Evolutionary conservation across 169 alveolate species (phyloP).

Genomic region (Ichthyophthirius multifiliis): DNA sequence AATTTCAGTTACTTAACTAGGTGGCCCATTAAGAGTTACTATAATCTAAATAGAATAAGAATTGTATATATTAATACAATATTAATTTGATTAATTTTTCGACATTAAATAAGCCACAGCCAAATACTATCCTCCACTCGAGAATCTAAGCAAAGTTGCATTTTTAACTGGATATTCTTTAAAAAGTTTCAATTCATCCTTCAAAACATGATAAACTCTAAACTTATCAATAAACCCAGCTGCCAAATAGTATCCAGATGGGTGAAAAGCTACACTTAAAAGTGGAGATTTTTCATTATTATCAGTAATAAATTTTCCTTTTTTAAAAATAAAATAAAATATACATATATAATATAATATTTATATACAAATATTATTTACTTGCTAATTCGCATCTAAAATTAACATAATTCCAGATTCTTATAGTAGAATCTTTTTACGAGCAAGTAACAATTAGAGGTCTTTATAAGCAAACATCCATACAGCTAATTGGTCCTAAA

Average conservation of each 20-base stretch:
- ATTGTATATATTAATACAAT: slow-evolving; percentile 45
- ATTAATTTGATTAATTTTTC: slow-evolving; percentile 30
- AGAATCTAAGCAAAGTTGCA: slow-evolving; percentile 62
- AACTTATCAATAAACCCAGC: slow-evolving; percentile 81
- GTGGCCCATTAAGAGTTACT: slow-evolving; percentile 43
- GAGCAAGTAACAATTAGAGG: slow-evolving; percentile 82
- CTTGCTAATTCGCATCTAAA: slow-evolving; percentile 73
- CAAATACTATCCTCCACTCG: slow-evolving; percentile 78
- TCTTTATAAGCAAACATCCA: slow-evolving; percentile 81
- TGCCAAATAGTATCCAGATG: slow-evolving; percentile 85
- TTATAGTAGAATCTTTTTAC: slow-evolving; percentile 75
- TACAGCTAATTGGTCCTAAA: slow-evolving; percentile 68
- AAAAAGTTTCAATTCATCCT: slow-evolving; percentile 65
- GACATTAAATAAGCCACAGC: slow-evolving; percentile 66
- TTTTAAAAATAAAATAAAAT: slow-evolving; percentile 27
- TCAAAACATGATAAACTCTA: slow-evolving; percentile 70
- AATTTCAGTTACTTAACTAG: slow-evolving; percentile 40
- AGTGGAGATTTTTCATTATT: slow-evolving; percentile 38
- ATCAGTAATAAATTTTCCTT: slow-evolving; percentile 5
- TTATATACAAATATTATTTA: background rate
- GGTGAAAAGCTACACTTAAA: slow-evolving; percentile 81
- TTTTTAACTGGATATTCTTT: slow-evolving; percentile 65
- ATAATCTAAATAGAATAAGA: slow-evolving; percentile 56
- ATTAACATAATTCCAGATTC: slow-evolving; percentile 84
- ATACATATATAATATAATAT: background rate